phyloP scores from a whole-genome alignment of 441 rosid species.

The Erodium trifolium region DNA sequence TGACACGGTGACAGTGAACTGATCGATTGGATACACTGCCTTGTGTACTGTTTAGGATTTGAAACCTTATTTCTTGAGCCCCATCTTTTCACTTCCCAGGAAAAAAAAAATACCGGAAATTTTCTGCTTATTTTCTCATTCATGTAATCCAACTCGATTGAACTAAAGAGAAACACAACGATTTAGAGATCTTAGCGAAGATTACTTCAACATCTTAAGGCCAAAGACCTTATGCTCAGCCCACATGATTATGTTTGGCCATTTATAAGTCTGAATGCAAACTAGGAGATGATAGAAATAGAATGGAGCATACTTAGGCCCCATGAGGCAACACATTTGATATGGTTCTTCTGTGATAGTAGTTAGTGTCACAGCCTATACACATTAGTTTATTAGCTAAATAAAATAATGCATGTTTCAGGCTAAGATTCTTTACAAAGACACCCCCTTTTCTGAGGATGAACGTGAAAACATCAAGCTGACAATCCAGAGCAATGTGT shows the following conservation, averaged over 20 bases:
- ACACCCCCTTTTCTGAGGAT: constrained; percentile 54
- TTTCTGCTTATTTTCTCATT: background rate
- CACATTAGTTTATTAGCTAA: background rate
- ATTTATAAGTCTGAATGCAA: background rate
- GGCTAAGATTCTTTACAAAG: constrained; percentile 94
- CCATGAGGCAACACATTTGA: background rate
- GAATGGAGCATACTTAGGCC: background rate
- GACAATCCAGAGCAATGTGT: constrained; percentile 98
- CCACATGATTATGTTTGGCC: background rate
- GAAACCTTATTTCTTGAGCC: background rate
- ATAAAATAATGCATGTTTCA: constrained; percentile 26
- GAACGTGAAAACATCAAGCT: constrained; percentile 87
- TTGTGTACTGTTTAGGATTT: background rate
- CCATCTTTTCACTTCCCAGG: background rate
- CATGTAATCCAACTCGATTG: background rate
- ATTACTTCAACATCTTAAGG: too few relatives aligned
- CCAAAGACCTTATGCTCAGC: background rate
- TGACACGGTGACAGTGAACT: background rate
- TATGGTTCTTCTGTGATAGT: background rate
- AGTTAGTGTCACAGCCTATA: background rate
- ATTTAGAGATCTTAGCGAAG: too few relatives aligned
- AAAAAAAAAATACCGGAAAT: background rate
- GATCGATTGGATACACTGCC: background rate
- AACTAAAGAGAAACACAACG: background rate
- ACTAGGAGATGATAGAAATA: background rate